Conservation (phyloP, 1,284 basidiomycete species). For the Volvariella surrecta region DNA sequence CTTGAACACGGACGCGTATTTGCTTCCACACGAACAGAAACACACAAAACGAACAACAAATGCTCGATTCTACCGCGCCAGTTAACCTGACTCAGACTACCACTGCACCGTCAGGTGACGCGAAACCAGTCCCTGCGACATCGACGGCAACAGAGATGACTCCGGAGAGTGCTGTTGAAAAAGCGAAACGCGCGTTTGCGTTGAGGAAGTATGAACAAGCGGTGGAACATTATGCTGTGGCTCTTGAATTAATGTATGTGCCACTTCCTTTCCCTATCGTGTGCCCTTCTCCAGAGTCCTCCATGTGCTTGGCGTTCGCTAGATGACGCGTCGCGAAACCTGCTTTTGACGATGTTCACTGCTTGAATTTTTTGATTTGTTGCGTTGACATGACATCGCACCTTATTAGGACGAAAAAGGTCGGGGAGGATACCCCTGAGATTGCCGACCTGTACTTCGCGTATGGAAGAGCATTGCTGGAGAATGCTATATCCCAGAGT, state of each 20-base stretch:
- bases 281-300: slow-evolving; percentile 20
- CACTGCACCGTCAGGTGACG: too few relatives aligned
- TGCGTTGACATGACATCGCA: slow-evolving; percentile 10
- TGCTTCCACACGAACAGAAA: too few relatives aligned
- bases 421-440: slow-evolving; percentile 69
- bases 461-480: slow-evolving; percentile 82
- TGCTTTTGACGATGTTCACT: too few relatives aligned
- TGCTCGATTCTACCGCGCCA: too few relatives aligned
- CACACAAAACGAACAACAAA: too few relatives aligned
- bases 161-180: slow-evolving; percentile 56
- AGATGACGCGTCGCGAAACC: too few relatives aligned
- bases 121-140: too few relatives aligned
- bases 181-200: slow-evolving; percentile 80
- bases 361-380: not conserved
- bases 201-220: slow-evolving; percentile 83
- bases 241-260: slow-evolving; percentile 72
- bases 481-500: slow-evolving; percentile 77
- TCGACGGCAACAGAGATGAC: slow-evolving; percentile 13
- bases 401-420: slow-evolving; percentile 50
- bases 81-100: too few relatives aligned
- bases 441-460: slow-evolving; percentile 78
- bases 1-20: too few relatives aligned
- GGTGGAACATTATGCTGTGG: slow-evolving; percentile 76
- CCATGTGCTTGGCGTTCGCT: too few relatives aligned
- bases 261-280: slow-evolving; percentile 7